Percentiles rank a stretch among this genome's conserved stretches.
Evolutionary conservation across 2,329 filamentous ascomycete species (phyloP).

Genomic region (Kalaharituber pfeilii): DNA sequence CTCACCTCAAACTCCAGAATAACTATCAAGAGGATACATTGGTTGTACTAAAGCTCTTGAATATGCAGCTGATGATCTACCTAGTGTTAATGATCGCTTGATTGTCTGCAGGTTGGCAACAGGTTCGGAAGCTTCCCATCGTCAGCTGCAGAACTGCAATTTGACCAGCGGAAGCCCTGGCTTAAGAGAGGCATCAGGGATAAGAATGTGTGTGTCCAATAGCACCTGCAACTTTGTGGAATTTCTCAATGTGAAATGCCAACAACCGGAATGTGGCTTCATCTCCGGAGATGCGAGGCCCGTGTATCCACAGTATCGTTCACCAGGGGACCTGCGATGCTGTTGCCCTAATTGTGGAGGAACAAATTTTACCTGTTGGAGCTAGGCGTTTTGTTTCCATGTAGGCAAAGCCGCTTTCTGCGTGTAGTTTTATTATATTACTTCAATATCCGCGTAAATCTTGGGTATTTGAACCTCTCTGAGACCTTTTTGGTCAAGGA

Average conservation of each 20-base stretch:
- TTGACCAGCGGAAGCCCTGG: not conserved
- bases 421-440: no score
- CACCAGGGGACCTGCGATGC: no score
- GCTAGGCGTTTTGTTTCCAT: no score
- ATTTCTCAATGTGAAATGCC: not conserved
- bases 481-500: no score
- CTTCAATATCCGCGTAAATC: no score
- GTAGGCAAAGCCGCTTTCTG: no score
- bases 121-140: not conserved
- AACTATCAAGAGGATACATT: not conserved
- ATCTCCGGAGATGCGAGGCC: not conserved
- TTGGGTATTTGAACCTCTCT: no score
- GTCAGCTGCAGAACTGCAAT: no score
- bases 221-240: not conserved
- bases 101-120: not conserved
- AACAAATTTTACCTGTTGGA: no score
- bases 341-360: no score
- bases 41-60: not conserved
- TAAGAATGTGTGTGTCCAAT: not conserved
- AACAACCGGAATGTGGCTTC: not conserved
- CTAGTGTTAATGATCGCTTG: not conserved
- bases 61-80: not conserved
- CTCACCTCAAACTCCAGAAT: not conserved
- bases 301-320: not conserved
- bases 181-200: not conserved